Percentiles rank a stretch among this genome's conserved stretches.
These are phyloP conservation scores for Xylaria sp. DNA, from an alignment of 2,329 filamentous ascomycete species.

Conservation along the genomic window DNA sequence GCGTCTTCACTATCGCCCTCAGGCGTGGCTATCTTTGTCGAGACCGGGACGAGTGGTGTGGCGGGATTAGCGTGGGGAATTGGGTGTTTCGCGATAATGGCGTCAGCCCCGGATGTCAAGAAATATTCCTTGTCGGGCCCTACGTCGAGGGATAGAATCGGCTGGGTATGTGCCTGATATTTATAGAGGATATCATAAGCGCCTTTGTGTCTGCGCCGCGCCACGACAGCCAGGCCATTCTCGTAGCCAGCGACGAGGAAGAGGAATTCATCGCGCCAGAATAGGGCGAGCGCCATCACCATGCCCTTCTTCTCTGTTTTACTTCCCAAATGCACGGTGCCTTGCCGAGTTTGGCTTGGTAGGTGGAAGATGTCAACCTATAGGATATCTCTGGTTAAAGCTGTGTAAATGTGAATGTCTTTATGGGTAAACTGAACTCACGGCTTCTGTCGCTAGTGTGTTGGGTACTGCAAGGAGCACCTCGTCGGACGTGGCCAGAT, in stretches of 20 bases:
- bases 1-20: not conserved
- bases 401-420: not conserved
- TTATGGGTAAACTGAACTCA: slow-evolving; percentile 39
- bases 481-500: slow-evolving; percentile 42
- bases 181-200: slow-evolving; percentile 64
- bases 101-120: slow-evolving; percentile 83
- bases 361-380: slow-evolving; percentile 84
- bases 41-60: slow-evolving; percentile 1
- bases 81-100: slow-evolving; percentile 76
- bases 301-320: slow-evolving; percentile 69
- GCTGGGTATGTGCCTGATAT: slow-evolving; percentile 74
- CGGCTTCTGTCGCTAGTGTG: slow-evolving; percentile 72
- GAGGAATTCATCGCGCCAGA: slow-evolving; percentile 57
- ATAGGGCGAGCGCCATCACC: slow-evolving; percentile 81
- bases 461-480: slow-evolving; percentile 82
- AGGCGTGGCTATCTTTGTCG: not conserved
- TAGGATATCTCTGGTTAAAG: slow-evolving; percentile 10
- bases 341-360: slow-evolving; percentile 73
- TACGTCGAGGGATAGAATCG: slow-evolving; percentile 76
- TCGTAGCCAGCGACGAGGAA: slow-evolving; percentile 82
- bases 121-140: slow-evolving; percentile 61
- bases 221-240: slow-evolving; percentile 75
- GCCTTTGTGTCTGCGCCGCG: slow-evolving; percentile 54
- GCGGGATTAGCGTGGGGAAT: slow-evolving; percentile 50
- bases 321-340: slow-evolving; percentile 53